These are phyloP conservation scores for Boletus rubescentipes DNA, from an alignment of 768 basidiomycete genomes.

Conservation along the genomic window DNA sequence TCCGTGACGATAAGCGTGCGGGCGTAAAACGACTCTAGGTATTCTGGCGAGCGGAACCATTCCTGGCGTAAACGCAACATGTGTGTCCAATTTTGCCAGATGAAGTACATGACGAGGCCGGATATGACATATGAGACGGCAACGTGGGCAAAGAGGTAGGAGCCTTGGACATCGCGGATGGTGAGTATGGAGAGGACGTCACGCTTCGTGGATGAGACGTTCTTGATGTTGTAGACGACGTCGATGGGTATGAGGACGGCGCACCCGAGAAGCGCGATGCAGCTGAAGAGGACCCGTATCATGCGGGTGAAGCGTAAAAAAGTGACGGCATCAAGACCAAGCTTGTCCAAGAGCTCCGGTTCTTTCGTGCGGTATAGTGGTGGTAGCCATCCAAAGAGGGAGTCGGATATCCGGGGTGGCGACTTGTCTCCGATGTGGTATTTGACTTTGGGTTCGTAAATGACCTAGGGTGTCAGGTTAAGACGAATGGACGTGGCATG, in stretches of 20 bases:
- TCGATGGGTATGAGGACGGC: conserved; percentile 85
- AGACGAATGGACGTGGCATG: not conserved
- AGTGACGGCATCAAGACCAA: conserved; percentile 91
- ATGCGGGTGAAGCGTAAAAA: conserved; percentile 92
- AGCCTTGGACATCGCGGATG: conserved; percentile 75
- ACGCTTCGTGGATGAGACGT: conserved; percentile 50
- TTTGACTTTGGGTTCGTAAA: conserved; percentile 94
- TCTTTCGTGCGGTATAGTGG: conserved; percentile 83
- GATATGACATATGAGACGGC: conserved; percentile 81
- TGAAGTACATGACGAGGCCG: conserved; percentile 64
- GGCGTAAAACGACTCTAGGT: conserved; percentile 88
- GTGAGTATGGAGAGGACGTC: conserved; percentile 80
- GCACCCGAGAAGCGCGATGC: conserved; percentile 63
- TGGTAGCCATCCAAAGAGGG: conserved; percentile 86
- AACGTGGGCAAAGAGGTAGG: conserved; percentile 81
- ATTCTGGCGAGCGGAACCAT: conserved; percentile 92
- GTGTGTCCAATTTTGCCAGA: conserved; percentile 71
- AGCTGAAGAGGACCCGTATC: conserved; percentile 69
- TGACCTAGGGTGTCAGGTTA: conserved; percentile 48
- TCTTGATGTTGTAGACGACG: conserved; percentile 73
- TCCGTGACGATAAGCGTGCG: conserved; percentile 82
- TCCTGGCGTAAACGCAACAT: conserved; percentile 78
- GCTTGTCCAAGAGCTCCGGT: conserved; percentile 82
- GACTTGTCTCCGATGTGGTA: conserved; percentile 77
- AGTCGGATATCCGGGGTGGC: conserved; percentile 79